Conservation (phyloP, 345 rosid genomes). For the Clausena lansium region DNA sequence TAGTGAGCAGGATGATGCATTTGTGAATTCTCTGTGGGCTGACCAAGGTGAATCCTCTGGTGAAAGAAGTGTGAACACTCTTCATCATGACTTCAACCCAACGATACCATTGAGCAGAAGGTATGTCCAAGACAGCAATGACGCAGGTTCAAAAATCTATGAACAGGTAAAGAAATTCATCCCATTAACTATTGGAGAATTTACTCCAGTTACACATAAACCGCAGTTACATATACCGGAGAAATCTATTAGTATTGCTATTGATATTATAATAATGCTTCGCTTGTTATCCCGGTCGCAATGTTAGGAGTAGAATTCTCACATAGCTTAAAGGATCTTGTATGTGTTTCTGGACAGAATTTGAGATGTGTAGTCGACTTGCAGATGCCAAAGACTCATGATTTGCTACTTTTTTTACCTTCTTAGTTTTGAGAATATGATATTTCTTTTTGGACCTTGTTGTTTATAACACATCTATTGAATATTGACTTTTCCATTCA, state of each 20-base stretch:
- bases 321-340: not conserved
- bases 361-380: not conserved
- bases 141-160: slow-evolving; percentile 3
- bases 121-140: slow-evolving; percentile 12
- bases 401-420: slow-evolving; percentile 4
- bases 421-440: not conserved
- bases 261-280: not conserved
- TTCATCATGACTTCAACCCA: slow-evolving; percentile 13
- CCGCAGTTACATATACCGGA: not conserved
- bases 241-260: not conserved
- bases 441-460: not conserved
- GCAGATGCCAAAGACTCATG: not conserved
- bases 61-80: not conserved
- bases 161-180: slow-evolving; percentile 19
- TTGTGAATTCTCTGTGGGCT: slow-evolving; percentile 2
- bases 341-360: not conserved
- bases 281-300: not conserved
- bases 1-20: slow-evolving; percentile 2
- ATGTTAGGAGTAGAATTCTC: not conserved
- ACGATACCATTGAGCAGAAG: slow-evolving; percentile 8
- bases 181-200: not conserved
- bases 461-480: not conserved
- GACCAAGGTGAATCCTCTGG: not conserved
- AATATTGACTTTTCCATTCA: not conserved
- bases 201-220: not conserved